Evolutionary conservation across 2,329 filamentous ascomycete species (phyloP).

Genomic region (Conoideocrella luteorostrata): DNA sequence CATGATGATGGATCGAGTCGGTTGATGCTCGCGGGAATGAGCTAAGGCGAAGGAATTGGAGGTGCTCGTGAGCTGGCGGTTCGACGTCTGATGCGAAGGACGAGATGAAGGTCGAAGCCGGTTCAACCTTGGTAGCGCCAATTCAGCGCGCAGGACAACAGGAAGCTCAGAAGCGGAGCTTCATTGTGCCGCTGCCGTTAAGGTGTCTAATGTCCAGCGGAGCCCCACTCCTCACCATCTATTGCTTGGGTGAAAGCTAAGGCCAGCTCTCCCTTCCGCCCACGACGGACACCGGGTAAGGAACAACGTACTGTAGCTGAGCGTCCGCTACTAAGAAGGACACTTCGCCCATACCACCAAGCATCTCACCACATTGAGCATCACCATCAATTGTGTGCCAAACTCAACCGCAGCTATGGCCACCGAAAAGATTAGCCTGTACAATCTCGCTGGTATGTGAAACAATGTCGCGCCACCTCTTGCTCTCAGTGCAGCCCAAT

Average conservation of each 20-base stretch:
- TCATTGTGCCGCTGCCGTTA: conserved; percentile 2
- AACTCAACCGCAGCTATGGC: conserved; percentile 23
- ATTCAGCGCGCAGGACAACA: neutral
- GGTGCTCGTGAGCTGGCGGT: conserved; percentile 3
- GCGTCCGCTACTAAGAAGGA: conserved; percentile 5
- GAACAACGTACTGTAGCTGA: neutral
- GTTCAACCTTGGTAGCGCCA: neutral
- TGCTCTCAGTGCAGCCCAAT: too few relatives aligned
- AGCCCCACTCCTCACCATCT: too few relatives aligned
- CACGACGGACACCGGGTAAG: neutral
- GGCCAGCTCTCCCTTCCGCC: conserved; percentile 4
- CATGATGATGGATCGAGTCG: conserved; percentile 46
- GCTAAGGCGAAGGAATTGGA: neutral
- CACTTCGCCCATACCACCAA: neutral
- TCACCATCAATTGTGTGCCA: neutral
- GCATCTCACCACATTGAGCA: neutral
- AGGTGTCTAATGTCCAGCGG: neutral
- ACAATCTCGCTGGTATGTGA: conserved; percentile 59
- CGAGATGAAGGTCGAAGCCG: neutral
- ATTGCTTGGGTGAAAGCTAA: too few relatives aligned
- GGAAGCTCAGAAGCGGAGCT: neutral
- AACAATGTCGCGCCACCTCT: too few relatives aligned
- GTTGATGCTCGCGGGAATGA: conserved; percentile 6
- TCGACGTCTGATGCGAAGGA: neutral
- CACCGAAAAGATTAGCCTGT: conserved; percentile 55